Percentiles rank a stretch among this genome's conserved stretches.
These are phyloP conservation scores for Aristolochia californica DNA, from an alignment of 164 flowering plant species.

Conservation along the genomic window DNA sequence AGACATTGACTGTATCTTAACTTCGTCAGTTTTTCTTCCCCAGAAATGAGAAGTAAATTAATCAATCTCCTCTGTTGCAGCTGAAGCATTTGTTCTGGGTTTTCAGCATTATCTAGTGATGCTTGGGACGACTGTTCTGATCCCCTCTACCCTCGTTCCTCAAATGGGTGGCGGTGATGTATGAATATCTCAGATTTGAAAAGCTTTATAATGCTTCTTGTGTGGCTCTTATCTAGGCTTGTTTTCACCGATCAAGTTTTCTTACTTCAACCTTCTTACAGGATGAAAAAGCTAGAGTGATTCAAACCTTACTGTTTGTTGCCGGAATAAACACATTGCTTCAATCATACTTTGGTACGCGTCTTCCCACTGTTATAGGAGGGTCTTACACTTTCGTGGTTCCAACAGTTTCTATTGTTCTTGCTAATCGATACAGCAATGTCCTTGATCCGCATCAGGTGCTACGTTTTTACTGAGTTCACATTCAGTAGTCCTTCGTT, in stretches of 20 bases:
- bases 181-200: slow-evolving; percentile 6
- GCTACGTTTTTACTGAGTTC: neutral
- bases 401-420: slow-evolving; percentile 85
- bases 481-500: neutral
- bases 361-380: slow-evolving; percentile 90
- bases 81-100: slow-evolving; percentile 50
- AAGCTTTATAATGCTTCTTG: neutral
- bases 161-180: slow-evolving; percentile 68
- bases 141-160: slow-evolving; percentile 41
- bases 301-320: slow-evolving; percentile 88
- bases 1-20: neutral
- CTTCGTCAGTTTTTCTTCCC: neutral
- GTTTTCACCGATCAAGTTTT: neutral
- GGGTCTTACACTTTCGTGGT: slow-evolving; percentile 81
- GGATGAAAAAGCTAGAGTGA: slow-evolving; percentile 91
- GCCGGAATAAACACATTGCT: slow-evolving; percentile 87
- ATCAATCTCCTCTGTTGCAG: slow-evolving; percentile 13
- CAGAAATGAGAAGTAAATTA: neutral
- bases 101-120: slow-evolving; percentile 58
- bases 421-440: slow-evolving; percentile 65
- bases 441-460: slow-evolving; percentile 56
- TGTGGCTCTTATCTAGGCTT: neutral
- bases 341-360: slow-evolving; percentile 72
- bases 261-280: slow-evolving; percentile 13
- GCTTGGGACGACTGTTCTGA: slow-evolving; percentile 57